Evolutionary conservation across 2,329 filamentous ascomycete genomes (phyloP), one percentile per base, ranked within the genome.

Genomic region (Aureobasidium pullulans): DNA sequence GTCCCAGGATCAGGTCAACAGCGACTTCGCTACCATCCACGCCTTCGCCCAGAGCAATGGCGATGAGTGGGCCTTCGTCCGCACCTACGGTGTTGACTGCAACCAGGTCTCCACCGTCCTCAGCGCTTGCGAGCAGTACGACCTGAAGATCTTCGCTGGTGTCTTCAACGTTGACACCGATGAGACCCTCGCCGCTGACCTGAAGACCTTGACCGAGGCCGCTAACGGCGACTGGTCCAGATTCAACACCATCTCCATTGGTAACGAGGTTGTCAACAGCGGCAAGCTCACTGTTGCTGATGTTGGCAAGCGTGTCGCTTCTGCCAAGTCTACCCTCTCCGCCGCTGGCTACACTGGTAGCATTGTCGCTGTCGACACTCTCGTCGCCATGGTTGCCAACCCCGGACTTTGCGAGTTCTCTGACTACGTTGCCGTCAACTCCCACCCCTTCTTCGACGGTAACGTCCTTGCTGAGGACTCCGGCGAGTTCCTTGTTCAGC

Each of bases 61-160:
- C 13, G 76, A 84, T 31, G 73, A 72, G 7, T 91, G 87, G 72
- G 77, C 78, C 16, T 72, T 85, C 37, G 76, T 95, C 58, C 88
- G 91, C 53, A 81, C 89, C 68, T 96, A 96, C 69, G 90, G 90
- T 56, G 84, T 84, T 60, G 89, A 91, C 71, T 95, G 90, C 72
- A 76, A 89, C 67, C 87, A 92, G 70, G 81, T 90, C 40, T 71
- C 78, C 2, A 82, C 79, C 13, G 82, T 88, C 16, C 75, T 87
- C 34, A 72, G 78, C 10, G 85, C 86, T 8, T 87, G 85, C 39
- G 83, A 83, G 66, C 72, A 78, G n/a, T 79, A 84, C 66, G 80
- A 80, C 49, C 81, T 89, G 70, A 86, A 85, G 71, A 75, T 96
- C 34, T 88, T 95, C 72, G 80, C 87, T 11, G 91, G 90, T 57